Percentiles rank a stretch among this genome's conserved stretches.
Conservation (phyloP, 305 asterid species). For the Solanum chacoense region DNA sequence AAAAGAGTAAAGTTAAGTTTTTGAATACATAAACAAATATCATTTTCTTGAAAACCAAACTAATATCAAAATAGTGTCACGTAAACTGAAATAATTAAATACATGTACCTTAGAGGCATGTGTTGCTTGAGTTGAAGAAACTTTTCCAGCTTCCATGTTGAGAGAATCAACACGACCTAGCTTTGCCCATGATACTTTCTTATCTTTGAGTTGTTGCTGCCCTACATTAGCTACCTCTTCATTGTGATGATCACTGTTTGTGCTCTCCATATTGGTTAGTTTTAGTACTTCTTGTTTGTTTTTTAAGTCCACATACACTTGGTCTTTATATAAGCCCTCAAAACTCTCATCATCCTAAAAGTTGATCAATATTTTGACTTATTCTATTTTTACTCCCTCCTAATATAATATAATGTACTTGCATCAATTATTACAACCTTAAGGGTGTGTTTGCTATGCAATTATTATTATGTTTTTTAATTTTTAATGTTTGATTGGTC, state of each 20-base stretch:
- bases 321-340: background rate
- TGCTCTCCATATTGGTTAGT: background rate
- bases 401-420: background rate
- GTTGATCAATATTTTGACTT: background rate
- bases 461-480: background rate
- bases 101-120: constrained; percentile 10
- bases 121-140: constrained; percentile 22
- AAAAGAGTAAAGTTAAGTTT: background rate
- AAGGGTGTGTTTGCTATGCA: background rate
- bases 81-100: background rate
- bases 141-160: constrained; percentile 59
- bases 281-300: background rate
- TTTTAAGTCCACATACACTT: background rate
- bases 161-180: constrained; percentile 67
- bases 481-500: background rate
- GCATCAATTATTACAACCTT: background rate
- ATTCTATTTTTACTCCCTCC: background rate
- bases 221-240: background rate
- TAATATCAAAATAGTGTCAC: background rate
- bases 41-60: background rate
- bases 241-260: background rate
- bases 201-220: constrained; percentile 12
- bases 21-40: background rate
- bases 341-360: background rate
- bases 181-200: constrained; percentile 51